Evolutionary conservation across 2,329 filamentous ascomycete genomes (phyloP).

Genomic region (Lasiodiplodia theobromae): DNA sequence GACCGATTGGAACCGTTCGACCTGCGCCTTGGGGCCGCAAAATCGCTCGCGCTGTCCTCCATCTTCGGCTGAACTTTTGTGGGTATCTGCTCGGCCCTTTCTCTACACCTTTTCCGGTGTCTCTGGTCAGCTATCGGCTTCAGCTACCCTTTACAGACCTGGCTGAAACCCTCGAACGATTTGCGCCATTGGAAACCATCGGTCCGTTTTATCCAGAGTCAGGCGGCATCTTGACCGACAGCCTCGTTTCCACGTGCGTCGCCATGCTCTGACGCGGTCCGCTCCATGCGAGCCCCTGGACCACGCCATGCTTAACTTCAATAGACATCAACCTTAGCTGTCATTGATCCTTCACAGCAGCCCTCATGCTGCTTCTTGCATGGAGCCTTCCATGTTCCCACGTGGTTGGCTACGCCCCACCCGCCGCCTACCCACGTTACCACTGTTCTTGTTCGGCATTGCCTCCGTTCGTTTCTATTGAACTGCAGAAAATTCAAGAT

Average conservation of each 20-base stretch:
- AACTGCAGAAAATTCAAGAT: background rate
- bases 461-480: background rate
- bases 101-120: background rate
- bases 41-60: background rate
- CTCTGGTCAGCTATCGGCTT: background rate
- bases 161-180: slow-evolving; percentile 10
- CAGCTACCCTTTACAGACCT: slow-evolving; percentile 6
- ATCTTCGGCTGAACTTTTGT: background rate
- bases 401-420: slow-evolving; percentile 7
- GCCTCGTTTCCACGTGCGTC: slow-evolving; percentile 1
- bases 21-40: background rate
- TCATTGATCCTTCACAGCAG: background rate
- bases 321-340: slow-evolving; percentile 5
- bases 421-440: background rate
- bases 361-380: background rate
- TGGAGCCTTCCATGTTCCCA: slow-evolving; percentile 1
- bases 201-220: slow-evolving; percentile 7
- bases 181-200: background rate
- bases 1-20: too few relatives aligned
- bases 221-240: background rate
- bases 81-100: too few relatives aligned
- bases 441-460: background rate
- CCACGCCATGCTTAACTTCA: background rate
- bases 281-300: slow-evolving; percentile 15
- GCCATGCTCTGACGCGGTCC: background rate